phyloP scores from a whole-genome alignment of 257 asterid genomes.

The Osmanthus fragrans region DNA sequence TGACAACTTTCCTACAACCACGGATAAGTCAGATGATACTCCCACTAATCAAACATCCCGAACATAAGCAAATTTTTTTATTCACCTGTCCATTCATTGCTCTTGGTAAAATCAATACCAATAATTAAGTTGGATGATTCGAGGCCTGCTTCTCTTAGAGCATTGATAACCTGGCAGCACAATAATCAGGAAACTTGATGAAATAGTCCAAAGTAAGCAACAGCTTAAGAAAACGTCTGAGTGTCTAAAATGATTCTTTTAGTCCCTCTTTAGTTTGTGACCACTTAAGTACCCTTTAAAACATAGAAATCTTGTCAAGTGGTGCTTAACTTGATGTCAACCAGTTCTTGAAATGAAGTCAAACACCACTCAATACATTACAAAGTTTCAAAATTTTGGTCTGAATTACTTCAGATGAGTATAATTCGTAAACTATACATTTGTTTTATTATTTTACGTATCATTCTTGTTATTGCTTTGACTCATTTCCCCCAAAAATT shows the following conservation, averaged over 20 bases:
- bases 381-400: not conserved
- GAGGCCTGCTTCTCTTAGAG: conserved; percentile 80
- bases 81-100: conserved; percentile 92
- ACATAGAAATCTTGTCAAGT: not conserved
- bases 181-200: conserved; percentile 3
- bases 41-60: conserved; percentile 14
- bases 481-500: too few relatives aligned
- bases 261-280: not conserved
- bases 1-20: conserved; percentile 61
- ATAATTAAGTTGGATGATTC: conserved; percentile 88
- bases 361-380: not conserved
- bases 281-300: not conserved
- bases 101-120: conserved; percentile 88
- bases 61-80: conserved; percentile 13
- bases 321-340: not conserved
- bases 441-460: too few relatives aligned
- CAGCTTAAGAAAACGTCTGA: not conserved
- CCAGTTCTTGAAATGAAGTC: not conserved
- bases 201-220: not conserved
- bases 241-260: not conserved
- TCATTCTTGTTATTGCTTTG: too few relatives aligned
- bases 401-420: not conserved
- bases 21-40: conserved; percentile 29
- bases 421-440: too few relatives aligned
- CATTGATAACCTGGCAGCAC: conserved; percentile 55